phyloP scores from a whole-genome alignment of 2,329 filamentous ascomycete genomes.

The Fusarium humuli region DNA sequence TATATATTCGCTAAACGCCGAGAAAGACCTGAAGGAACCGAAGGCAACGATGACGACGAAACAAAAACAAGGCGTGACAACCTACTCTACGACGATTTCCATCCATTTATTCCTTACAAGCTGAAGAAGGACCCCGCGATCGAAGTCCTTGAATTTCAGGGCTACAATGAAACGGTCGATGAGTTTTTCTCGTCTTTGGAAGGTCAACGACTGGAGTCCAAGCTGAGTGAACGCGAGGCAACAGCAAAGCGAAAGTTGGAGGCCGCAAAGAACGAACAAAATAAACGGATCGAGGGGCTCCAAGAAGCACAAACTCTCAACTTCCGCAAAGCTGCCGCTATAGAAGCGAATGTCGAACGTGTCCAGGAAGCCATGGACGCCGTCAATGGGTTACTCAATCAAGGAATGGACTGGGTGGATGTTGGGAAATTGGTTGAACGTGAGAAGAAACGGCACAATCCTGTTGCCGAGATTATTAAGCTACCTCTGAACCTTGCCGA shows the following conservation, averaged over 20 bases:
- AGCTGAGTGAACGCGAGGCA: constrained; percentile 83
- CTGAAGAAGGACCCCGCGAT: constrained; percentile 75
- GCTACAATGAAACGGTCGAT: constrained; percentile 93
- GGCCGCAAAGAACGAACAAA: constrained; percentile 84
- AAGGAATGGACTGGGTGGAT: constrained; percentile 98
- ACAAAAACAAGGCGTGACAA: constrained; percentile 55
- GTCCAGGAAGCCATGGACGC: constrained; percentile 94
- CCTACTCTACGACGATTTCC: constrained; percentile 91
- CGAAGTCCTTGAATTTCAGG: constrained; percentile 79
- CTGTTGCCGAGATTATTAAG: constrained; percentile 87
- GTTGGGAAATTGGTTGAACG: constrained; percentile 89
- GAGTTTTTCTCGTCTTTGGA: constrained; percentile 98
- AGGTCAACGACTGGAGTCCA: constrained; percentile 89
- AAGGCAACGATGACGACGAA: constrained; percentile 52
- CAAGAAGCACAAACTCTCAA: constrained; percentile 86
- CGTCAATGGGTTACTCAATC: constrained; percentile 88
- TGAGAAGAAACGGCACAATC: constrained; percentile 83
- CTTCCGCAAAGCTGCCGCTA: constrained; percentile 86
- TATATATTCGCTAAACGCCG: constrained; percentile 86
- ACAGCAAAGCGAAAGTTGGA: constrained; percentile 86
- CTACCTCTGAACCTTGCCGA: constrained; percentile 90
- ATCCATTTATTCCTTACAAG: constrained; percentile 88
- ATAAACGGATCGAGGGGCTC: constrained; percentile 84
- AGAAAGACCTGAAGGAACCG: constrained; percentile 34
- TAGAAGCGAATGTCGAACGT: constrained; percentile 89